phyloP scores from a whole-genome alignment of 768 basidiomycete species.

The Aureoboletus auriporus region DNA sequence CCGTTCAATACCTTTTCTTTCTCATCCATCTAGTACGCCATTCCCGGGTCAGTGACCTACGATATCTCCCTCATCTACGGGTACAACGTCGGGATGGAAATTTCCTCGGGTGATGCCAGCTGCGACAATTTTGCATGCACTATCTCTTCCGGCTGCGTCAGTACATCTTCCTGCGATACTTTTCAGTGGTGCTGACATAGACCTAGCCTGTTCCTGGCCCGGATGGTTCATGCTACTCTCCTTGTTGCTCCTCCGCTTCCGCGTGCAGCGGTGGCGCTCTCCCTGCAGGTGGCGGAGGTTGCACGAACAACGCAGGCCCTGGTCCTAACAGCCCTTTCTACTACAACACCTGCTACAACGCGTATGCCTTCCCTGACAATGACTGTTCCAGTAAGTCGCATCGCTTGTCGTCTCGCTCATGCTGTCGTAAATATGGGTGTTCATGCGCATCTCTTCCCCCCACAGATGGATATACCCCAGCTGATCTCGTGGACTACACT shows the following conservation, averaged over 20 bases:
- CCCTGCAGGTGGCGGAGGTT: slow-evolving; percentile 25
- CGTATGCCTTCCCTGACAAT: slow-evolving; percentile 32
- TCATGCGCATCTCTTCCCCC: neutral
- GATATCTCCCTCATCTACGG: slow-evolving; percentile 33
- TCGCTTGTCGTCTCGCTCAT: neutral
- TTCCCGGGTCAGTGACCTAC: slow-evolving; percentile 27
- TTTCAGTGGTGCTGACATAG: neutral
- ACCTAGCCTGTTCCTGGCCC: slow-evolving; percentile 29
- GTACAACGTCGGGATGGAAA: slow-evolving; percentile 33
- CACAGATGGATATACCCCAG: slow-evolving; percentile 24
- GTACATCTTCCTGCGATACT: neutral
- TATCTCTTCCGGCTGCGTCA: slow-evolving; percentile 28
- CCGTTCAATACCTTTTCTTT: neutral
- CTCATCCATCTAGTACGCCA: slow-evolving; percentile 13
- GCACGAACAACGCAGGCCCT: slow-evolving; percentile 24
- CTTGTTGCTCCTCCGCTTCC: slow-evolving; percentile 26
- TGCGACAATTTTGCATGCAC: slow-evolving; percentile 32
- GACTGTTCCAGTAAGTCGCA: slow-evolving; percentile 24
- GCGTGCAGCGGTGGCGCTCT: slow-evolving; percentile 29
- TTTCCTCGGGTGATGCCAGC: slow-evolving; percentile 22
- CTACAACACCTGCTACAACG: slow-evolving; percentile 24
- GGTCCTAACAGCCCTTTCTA: slow-evolving; percentile 30
- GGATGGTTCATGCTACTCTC: slow-evolving; percentile 22
- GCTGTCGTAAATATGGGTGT: neutral
- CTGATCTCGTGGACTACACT: slow-evolving; percentile 28